Percentiles rank a stretch among this genome's conserved stretches.
Conservation (phyloP, 78 protist genomes). For the Pigoraptor vietnamica region DNA sequence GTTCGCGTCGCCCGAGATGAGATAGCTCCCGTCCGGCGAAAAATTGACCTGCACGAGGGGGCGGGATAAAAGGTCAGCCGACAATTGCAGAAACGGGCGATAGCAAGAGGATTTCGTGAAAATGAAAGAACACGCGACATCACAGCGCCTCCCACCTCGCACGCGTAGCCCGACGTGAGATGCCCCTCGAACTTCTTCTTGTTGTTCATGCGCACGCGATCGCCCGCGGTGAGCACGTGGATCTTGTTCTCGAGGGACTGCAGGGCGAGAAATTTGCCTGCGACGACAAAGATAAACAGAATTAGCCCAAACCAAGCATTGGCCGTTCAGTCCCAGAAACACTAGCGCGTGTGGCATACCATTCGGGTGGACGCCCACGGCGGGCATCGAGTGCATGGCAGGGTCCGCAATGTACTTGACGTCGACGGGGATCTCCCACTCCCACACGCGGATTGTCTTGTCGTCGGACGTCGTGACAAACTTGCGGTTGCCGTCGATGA, state of each 20-base stretch:
- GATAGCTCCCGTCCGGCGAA: conserved; percentile 87
- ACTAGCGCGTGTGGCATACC: conserved; percentile 28
- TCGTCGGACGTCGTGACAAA: conserved; percentile 88
- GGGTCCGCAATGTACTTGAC: conserved; percentile 83
- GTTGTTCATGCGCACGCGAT: conserved; percentile 62
- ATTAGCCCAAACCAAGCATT: too few relatives aligned
- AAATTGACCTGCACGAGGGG: conserved; percentile 35
- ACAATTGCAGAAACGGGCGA: too few relatives aligned
- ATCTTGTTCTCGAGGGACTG: conserved; percentile 93
- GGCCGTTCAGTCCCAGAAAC: too few relatives aligned
- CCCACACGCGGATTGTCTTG: conserved; percentile 93
- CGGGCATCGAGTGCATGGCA: conserved; percentile 70
- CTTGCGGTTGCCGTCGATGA: conserved; percentile 68
- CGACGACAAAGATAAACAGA: too few relatives aligned
- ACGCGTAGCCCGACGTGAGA: conserved; percentile 87
- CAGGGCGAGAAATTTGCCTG: conserved; percentile 61
- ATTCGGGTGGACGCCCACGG: conserved; percentile 76
- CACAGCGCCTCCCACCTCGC: too few relatives aligned
- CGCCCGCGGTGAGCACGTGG: conserved; percentile 55
- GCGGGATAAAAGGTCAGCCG: too few relatives aligned
- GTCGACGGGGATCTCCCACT: conserved; percentile 88
- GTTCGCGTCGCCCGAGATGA: conserved; percentile 81
- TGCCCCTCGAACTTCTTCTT: conserved; percentile 64
- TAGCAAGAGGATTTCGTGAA: too few relatives aligned
- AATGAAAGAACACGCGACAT: too few relatives aligned